Evolutionary conservation across 345 rosid genomes (phyloP).

Genomic region (Brassica incana): DNA sequence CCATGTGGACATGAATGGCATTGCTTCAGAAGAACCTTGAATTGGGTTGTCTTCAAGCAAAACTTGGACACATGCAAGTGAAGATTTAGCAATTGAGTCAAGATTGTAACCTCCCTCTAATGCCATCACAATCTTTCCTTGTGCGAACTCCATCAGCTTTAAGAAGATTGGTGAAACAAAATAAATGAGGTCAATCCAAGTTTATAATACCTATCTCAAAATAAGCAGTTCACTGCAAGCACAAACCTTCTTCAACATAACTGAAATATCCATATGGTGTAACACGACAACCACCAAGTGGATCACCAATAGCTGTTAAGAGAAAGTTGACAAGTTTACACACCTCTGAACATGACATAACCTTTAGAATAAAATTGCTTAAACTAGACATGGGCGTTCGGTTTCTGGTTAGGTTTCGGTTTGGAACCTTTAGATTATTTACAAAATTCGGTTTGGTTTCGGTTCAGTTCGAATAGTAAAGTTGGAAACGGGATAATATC

Average conservation of each 20-base stretch:
- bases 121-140: conserved; percentile 80
- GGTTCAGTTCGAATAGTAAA: no score
- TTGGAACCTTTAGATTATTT: no score
- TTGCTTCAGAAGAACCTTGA: conserved; percentile 58
- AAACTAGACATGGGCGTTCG: background rate
- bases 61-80: conserved; percentile 83
- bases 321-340: conserved; percentile 18
- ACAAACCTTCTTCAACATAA: conserved; percentile 63
- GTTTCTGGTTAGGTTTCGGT: no score
- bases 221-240: background rate
- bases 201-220: background rate
- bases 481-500: no score
- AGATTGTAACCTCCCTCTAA: conserved; percentile 98
- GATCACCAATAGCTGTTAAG: conserved; percentile 74
- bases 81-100: conserved; percentile 73
- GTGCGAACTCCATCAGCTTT: conserved; percentile 83
- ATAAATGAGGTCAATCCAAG: background rate
- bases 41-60: conserved; percentile 58
- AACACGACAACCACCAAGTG: conserved; percentile 83
- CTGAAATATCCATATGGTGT: conserved; percentile 87
- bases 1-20: conserved; percentile 89
- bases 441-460: no score
- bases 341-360: background rate
- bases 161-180: conserved; percentile 27
- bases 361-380: background rate